phyloP scores from a whole-genome alignment of 768 basidiomycete species.

The Naematelia aurantialba region DNA sequence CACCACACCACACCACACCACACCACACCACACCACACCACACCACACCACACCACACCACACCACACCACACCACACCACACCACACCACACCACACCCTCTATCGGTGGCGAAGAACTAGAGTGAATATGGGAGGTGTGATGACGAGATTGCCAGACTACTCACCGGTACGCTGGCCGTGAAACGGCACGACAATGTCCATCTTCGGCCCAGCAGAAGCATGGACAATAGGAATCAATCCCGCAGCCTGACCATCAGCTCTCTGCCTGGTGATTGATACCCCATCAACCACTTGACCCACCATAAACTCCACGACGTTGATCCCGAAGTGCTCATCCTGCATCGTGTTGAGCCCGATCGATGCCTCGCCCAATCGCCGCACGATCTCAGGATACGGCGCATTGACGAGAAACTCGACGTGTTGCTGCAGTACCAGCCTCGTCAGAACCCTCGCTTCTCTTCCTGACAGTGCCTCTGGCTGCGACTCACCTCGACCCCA shows the following conservation, averaged over 20 bases:
- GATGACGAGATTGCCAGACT: neutral
- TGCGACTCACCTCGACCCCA: conserved; percentile 59
- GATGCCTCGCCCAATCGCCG: conserved; percentile 68
- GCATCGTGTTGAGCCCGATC: conserved; percentile 91
- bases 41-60: too few species aligned
- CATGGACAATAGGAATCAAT: conserved; percentile 83
- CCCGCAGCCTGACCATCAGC: conserved; percentile 71
- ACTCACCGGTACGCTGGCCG: conserved; percentile 64
- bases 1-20: too few species aligned
- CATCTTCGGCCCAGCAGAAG: conserved; percentile 82
- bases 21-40: too few species aligned
- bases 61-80: too few species aligned
- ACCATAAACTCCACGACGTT: conserved; percentile 98
- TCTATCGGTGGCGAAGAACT: neutral
- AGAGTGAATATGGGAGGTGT: neutral
- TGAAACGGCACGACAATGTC: conserved; percentile 85
- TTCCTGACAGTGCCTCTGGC: neutral
- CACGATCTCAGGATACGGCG: conserved; percentile 68
- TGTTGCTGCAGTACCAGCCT: conserved; percentile 56
- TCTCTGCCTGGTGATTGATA: neutral
- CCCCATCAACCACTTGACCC: too few species aligned
- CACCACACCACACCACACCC: too few species aligned
- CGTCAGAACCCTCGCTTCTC: neutral
- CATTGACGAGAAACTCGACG: conserved; percentile 78
- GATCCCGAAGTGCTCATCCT: conserved; percentile 98